phyloP scores from a whole-genome alignment of 768 basidiomycete species.

The Tricholoma flavovirens region DNA sequence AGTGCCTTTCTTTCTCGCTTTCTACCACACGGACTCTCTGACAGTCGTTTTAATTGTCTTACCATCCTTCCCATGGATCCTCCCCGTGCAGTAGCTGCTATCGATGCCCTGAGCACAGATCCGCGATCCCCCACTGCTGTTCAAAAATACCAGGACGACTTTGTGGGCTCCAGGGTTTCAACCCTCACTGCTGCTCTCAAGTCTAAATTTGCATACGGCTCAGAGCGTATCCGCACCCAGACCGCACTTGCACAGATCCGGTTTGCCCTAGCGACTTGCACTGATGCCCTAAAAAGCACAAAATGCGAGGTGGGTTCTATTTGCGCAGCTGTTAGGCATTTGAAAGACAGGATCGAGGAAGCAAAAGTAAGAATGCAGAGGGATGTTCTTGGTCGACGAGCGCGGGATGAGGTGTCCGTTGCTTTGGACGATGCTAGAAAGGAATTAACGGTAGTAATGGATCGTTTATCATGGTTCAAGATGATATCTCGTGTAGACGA shows the following conservation, averaged over 20 bases:
- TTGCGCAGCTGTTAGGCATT: slow-evolving; percentile 25
- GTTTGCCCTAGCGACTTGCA: slow-evolving; percentile 34
- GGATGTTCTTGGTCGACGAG: slow-evolving; percentile 32
- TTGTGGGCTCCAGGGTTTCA: slow-evolving; percentile 53
- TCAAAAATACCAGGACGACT: slow-evolving; percentile 61
- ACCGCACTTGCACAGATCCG: slow-evolving; percentile 34
- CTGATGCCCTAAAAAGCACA: slow-evolving; percentile 23
- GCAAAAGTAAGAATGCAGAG: slow-evolving; percentile 27
- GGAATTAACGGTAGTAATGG: slow-evolving; percentile 34
- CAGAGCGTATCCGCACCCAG: slow-evolving; percentile 25
- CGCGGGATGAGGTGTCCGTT: slow-evolving; percentile 25
- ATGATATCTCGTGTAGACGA: slow-evolving; percentile 43
- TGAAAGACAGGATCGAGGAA: slow-evolving; percentile 36
- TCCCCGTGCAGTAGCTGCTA: slow-evolving; percentile 48
- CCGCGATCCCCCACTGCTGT: slow-evolving; percentile 44
- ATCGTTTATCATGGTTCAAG: slow-evolving; percentile 41
- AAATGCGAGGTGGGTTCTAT: slow-evolving; percentile 31
- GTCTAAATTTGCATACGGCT: slow-evolving; percentile 13
- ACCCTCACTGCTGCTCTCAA: slow-evolving; percentile 37
- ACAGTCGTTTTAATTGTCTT: slow-evolving; percentile 9
- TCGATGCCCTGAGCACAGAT: slow-evolving; percentile 40
- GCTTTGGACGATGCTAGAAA: slow-evolving; percentile 33
- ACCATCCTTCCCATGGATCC: slow-evolving; percentile 52
- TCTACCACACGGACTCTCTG: slow-evolving; percentile 16
- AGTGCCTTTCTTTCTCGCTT: slow-evolving; percentile 3